Evolutionary conservation across 768 basidiomycete genomes (phyloP), one percentile per base, ranked within the genome.

Genomic region (Amanita molliuscula): DNA sequence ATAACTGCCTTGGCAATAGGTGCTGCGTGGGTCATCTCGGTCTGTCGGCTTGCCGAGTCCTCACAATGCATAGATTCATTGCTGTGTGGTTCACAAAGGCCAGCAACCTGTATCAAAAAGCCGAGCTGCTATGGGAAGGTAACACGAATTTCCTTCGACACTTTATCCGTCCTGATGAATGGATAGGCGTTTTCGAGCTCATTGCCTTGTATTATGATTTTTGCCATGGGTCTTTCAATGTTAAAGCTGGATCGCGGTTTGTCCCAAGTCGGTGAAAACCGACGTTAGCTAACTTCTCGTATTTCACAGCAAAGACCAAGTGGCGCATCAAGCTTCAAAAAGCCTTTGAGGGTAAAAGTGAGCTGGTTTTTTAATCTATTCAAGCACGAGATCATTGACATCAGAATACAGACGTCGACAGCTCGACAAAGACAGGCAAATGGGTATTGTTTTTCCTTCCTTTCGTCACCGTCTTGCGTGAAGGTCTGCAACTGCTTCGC

Each of bases 111-210:
- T 97, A 90, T 87, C 62, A 75, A 35, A 81, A 80, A 59, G 78
- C 90, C 5, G 95, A 98, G 67, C 76, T 81, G 48, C 67, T 94
- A 51, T 97, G 95, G 95, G 95, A 98, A 75, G 95, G 94, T 76
- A 56, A 61, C 60, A 72, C 62, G 9, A 13, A 62, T 20, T 37
- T 16, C 45, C 4, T 45, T 44, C 34, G 21, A 16, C 16, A 36
- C 33, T 38, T 36, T 26, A 36, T 25, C 10, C 25, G 43, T 34
- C 35, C 34, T 48, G 18, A 42, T 34, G 31, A 42, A 41, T 10
- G n/a, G 11, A 53, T 35, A 87, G 84, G 81, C 23, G 73, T 79
- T 53, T 89, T 88, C 59, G 68, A 80, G 55, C 65, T 88, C 50
- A 72, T 90, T 48, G 86, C 86, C 86, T 0, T 63, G 80, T 9